Evolutionary conservation across 148 eudicot species (phyloP), one percentile per base, ranked within the genome.

Genomic region (Chenopodium quinoa): DNA sequence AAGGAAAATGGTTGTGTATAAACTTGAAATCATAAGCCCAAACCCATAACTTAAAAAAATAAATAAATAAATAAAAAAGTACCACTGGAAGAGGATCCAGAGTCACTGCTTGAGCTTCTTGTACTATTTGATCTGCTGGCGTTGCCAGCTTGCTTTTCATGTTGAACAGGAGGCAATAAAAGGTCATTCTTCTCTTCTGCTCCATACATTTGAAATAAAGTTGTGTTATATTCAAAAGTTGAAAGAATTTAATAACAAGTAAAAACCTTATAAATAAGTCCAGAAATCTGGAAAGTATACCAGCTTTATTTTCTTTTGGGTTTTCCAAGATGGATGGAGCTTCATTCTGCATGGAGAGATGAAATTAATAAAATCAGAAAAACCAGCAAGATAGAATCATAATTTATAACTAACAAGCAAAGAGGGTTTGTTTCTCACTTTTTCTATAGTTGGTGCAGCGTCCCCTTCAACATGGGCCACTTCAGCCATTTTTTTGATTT

Each of bases 401-500:
- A 64, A 7, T 19, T 0, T 66, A 13, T n/a, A 40, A 58, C 1
- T 25, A 66, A 54, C 2, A 27, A 77, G 29, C 20, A 48, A 74
- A 40, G 71, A 1, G 2, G 23, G 13, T 68, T 22, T 29, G 63
- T 32, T 54, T 32, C 34, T 75, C 80, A 96, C 97, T 91, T 88
- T 86, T 64, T 84, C 90, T 27, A 69, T 78, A 72, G 79, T 84
- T 62, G 81, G 83, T 80, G 80, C 90, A 76, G 64, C 67, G 56
- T 82, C 92, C 37, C 84, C 69, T 80, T 56, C 77, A 72, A 47
- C 89, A 75, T 90, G 86, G 83, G 81, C 81, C 78, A 84, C 71
- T 81, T 93, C 97, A 67, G 89, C 84, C 79, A 78, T 90, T 81
- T 87, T 91, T 86, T 91, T 96, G 84, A 91, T 90, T 89, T 96